Evolutionary conservation across 495 filamentous ascomycete species (phyloP).

Genomic region (Xylaria curta): DNA sequence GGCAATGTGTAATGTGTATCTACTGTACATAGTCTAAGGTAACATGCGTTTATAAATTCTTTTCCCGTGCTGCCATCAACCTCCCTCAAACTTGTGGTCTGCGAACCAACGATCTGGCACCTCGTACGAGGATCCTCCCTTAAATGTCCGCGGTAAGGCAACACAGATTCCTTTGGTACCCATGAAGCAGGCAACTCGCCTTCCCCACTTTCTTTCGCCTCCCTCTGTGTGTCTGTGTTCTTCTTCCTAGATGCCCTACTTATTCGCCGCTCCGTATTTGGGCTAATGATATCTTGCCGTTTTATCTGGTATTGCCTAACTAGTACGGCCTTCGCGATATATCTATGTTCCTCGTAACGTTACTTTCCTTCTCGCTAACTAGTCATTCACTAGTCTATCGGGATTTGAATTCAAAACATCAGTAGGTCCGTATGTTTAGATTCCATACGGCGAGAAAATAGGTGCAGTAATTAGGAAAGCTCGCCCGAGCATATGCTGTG

Average conservation of each 20-base stretch:
- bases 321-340: neutral
- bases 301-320: neutral
- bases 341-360: slow-evolving; percentile 9
- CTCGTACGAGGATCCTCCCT: slow-evolving; percentile 22
- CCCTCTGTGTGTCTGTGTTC: slow-evolving; percentile 19
- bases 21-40: neutral
- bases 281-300: slow-evolving; percentile 21
- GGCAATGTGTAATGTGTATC: neutral
- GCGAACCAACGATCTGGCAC: slow-evolving; percentile 27
- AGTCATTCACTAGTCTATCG: neutral
- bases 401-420: slow-evolving; percentile 8
- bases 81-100: slow-evolving; percentile 7
- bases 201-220: slow-evolving; percentile 2
- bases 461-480: neutral
- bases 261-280: slow-evolving; percentile 12
- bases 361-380: slow-evolving; percentile 1
- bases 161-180: slow-evolving; percentile 7
- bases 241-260: neutral
- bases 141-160: slow-evolving; percentile 23
- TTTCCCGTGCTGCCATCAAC: neutral
- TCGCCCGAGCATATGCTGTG: neutral
- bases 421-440: neutral
- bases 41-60: neutral
- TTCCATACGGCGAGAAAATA: slow-evolving; percentile 1
- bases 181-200: neutral